phyloP scores from a whole-genome alignment of 1,139 yeast species.

The Barnettozyma hawaiiensis region DNA sequence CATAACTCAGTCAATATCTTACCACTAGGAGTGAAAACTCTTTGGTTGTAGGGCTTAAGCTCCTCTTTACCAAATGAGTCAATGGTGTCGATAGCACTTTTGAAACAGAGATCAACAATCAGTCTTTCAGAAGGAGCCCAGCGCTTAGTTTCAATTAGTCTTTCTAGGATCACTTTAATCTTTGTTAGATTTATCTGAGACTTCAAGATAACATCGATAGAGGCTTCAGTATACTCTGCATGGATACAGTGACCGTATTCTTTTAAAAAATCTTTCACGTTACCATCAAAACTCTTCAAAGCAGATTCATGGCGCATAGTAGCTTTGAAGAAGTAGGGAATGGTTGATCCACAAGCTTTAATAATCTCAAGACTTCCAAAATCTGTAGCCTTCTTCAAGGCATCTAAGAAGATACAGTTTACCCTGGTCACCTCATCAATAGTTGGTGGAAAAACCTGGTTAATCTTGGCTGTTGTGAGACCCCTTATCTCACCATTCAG shows the following conservation, averaged over 20 bases:
- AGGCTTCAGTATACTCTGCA: slow-evolving; percentile 43
- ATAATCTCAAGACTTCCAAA: slow-evolving; percentile 70
- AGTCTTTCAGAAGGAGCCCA: slow-evolving; percentile 35
- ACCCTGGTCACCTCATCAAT: slow-evolving; percentile 89
- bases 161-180: slow-evolving; percentile 57
- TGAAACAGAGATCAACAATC: slow-evolving; percentile 40
- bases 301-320: slow-evolving; percentile 94
- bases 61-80: slow-evolving; percentile 73
- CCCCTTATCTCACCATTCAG: slow-evolving; percentile 48
- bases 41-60: slow-evolving; percentile 43
- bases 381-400: slow-evolving; percentile 59
- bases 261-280: slow-evolving; percentile 31
- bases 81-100: slow-evolving; percentile 57
- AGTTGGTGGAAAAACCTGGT: slow-evolving; percentile 86
- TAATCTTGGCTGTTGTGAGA: slow-evolving; percentile 55
- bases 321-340: slow-evolving; percentile 89
- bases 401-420: slow-evolving; percentile 76
- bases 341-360: slow-evolving; percentile 69
- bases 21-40: slow-evolving; percentile 90
- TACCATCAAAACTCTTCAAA: slow-evolving; percentile 48
- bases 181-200: slow-evolving; percentile 63
- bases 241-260: slow-evolving; percentile 25
- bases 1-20: slow-evolving; percentile 81
- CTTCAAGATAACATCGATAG: slow-evolving; percentile 63
- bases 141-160: slow-evolving; percentile 41